These are phyloP conservation scores for Geotrichum siamense DNA, from an alignment of 1,139 yeast genomes.

Conservation along the genomic window DNA sequence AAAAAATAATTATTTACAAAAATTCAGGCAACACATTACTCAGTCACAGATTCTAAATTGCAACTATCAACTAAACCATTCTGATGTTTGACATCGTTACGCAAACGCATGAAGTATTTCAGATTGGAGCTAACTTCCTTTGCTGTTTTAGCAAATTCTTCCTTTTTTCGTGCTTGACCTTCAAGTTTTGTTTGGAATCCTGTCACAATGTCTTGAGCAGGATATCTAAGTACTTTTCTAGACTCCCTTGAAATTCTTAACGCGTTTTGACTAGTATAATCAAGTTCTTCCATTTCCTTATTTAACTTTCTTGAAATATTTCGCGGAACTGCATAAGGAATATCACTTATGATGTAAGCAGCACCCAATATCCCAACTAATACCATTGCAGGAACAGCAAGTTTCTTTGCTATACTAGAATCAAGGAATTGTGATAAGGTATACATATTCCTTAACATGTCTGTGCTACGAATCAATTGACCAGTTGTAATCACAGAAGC, in stretches of 20 bases:
- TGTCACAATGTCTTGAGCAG: slow-evolving; percentile 74
- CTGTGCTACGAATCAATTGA: slow-evolving; percentile 29
- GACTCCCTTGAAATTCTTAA: slow-evolving; percentile 75
- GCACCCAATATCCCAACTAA: slow-evolving; percentile 53
- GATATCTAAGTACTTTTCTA: slow-evolving; percentile 70
- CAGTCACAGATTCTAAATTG: slow-evolving; percentile 19
- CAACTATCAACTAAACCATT: slow-evolving; percentile 25
- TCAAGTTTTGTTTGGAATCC: slow-evolving; percentile 69
- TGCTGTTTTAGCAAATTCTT: slow-evolving; percentile 46
- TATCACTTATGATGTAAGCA: slow-evolving; percentile 64
- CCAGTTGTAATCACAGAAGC: slow-evolving; percentile 37
- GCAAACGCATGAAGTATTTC: slow-evolving; percentile 52
- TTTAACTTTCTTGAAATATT: slow-evolving; percentile 70
- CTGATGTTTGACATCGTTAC: slow-evolving; percentile 33
- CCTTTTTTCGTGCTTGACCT: slow-evolving; percentile 53
- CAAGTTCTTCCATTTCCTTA: slow-evolving; percentile 53
- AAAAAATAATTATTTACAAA: too few relatives aligned
- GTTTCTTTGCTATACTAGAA: slow-evolving; percentile 29
- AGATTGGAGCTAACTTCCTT: slow-evolving; percentile 51
- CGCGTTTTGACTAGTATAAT: slow-evolving; percentile 73
- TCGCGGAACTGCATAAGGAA: slow-evolving; percentile 83
- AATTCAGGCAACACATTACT: too few relatives aligned
- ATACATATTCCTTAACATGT: slow-evolving; percentile 28
- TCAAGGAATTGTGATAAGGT: slow-evolving; percentile 22
- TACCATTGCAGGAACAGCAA: slow-evolving; percentile 44